Conservation (phyloP, 352 stramenopile genomes). For the Pythium pyrilobum region DNA sequence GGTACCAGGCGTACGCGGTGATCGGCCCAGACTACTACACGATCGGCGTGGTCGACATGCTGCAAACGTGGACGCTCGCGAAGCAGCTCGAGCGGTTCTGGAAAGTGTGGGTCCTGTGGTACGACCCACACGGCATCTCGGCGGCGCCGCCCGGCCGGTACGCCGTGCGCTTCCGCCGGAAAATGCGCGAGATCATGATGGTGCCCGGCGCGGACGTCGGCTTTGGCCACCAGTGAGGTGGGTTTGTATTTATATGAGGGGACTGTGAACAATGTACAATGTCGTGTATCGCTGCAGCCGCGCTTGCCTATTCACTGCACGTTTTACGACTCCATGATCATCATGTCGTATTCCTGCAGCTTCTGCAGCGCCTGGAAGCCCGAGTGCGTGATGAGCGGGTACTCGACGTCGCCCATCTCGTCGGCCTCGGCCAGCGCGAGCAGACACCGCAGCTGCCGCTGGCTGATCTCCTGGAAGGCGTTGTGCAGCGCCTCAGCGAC, state of each 20-base stretch:
- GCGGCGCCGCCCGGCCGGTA: conserved; percentile 72
- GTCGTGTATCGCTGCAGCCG: too few species aligned
- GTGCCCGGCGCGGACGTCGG: conserved; percentile 50
- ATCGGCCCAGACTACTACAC: conserved; percentile 86
- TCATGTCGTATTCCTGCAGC: conserved; percentile 81
- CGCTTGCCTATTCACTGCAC: too few species aligned
- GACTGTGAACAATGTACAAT: background rate
- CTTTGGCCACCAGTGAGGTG: conserved; percentile 32
- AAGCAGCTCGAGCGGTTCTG: conserved; percentile 82
- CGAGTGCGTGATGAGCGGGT: conserved; percentile 57
- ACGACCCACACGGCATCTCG: conserved; percentile 69
- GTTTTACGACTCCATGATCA: conserved; percentile 56
- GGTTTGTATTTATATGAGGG: background rate
- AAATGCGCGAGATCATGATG: conserved; percentile 84
- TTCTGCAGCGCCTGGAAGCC: conserved; percentile 75
- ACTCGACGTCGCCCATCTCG: conserved; percentile 70
- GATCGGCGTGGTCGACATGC: conserved; percentile 86
- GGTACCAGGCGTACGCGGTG: conserved; percentile 69
- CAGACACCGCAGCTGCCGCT: conserved; percentile 57
- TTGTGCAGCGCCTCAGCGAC: conserved; percentile 52
- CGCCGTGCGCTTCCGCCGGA: conserved; percentile 70
- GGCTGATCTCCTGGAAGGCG: conserved; percentile 54
- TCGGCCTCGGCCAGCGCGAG: conserved; percentile 58
- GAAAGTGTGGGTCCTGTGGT: conserved; percentile 76
- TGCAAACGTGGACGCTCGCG: conserved; percentile 84